phyloP scores from a whole-genome alignment of 495 filamentous ascomycete genomes.

The Zalerion maritima region DNA sequence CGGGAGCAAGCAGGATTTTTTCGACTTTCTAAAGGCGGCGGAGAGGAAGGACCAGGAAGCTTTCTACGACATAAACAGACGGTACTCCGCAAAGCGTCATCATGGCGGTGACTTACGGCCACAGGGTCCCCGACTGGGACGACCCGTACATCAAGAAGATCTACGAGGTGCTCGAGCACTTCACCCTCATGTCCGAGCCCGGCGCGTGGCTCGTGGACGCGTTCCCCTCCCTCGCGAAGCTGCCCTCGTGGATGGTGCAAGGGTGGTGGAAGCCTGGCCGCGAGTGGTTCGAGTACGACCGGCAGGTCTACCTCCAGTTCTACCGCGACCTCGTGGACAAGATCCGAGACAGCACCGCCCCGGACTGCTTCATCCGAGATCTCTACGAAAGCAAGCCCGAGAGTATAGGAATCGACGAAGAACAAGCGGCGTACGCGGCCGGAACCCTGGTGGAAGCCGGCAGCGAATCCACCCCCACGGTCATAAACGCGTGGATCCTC shows the following conservation, averaged over 20 bases:
- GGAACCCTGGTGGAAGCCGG: slow-evolving; percentile 24
- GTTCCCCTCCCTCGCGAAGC: slow-evolving; percentile 8
- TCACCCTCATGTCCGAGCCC: too few species aligned
- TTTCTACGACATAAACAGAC: too few species aligned
- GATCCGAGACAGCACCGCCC: too few species aligned
- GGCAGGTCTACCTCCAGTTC: slow-evolving; percentile 5
- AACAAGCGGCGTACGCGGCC: slow-evolving; percentile 16
- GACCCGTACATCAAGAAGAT: slow-evolving; percentile 3
- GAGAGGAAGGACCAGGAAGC: slow-evolving; percentile 5
- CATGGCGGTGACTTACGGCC: slow-evolving; percentile 15
- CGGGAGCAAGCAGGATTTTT: slow-evolving; percentile 18
- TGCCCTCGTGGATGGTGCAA: slow-evolving; percentile 7
- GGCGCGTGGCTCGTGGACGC: slow-evolving; percentile 13
- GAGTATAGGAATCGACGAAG: slow-evolving; percentile 5
- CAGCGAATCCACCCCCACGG: slow-evolving; percentile 22
- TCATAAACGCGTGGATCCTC: slow-evolving; percentile 16
- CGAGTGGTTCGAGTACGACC: slow-evolving; percentile 6
- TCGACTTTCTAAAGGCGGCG: slow-evolving; percentile 16
- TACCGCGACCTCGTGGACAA: neutral
- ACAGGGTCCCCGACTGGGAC: slow-evolving; percentile 11
- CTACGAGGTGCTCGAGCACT: slow-evolving; percentile 5
- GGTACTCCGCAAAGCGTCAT: slow-evolving; percentile 14
- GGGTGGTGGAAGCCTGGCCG: slow-evolving; percentile 5
- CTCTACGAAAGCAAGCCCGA: slow-evolving; percentile 4
- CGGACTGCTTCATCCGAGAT: slow-evolving; percentile 3